phyloP scores from a whole-genome alignment of 2,329 filamentous ascomycete species.

The Pseudofabraea citricarpa region DNA sequence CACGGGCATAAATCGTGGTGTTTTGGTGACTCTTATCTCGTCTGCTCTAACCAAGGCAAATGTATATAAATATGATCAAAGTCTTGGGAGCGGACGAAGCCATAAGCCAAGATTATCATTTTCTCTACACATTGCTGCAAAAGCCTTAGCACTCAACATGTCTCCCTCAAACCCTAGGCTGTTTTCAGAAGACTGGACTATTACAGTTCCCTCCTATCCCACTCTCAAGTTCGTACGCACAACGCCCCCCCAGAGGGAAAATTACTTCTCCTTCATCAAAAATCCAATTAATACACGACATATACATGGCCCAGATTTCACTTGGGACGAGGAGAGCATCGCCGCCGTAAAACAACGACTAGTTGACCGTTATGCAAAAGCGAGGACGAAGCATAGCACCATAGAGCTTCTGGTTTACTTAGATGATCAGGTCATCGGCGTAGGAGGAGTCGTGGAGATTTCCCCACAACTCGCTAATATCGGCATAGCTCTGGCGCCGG shows the following conservation, averaged over 20 bases:
- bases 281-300: neutral
- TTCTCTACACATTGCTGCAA: no score
- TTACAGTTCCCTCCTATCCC: conserved; percentile 5
- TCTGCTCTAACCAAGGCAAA: no score
- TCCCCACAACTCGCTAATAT: conserved; percentile 5
- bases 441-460: neutral
- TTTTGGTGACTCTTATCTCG: no score
- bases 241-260: conserved; percentile 3
- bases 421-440: neutral
- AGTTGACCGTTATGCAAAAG: neutral
- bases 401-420: conserved; percentile 4
- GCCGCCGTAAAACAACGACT: neutral
- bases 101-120: no score
- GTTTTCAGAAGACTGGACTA: conserved; percentile 11
- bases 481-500: conserved; percentile 2
- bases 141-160: no score
- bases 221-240: conserved; percentile 9
- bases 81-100: no score
- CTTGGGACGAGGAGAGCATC: neutral
- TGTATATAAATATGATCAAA: no score
- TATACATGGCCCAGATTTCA: no score
- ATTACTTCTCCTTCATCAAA: neutral
- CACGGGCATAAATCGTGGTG: no score
- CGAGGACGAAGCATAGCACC: neutral
- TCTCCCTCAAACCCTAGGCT: conserved; percentile 5